phyloP scores from a whole-genome alignment of 2,329 filamentous ascomycete species.

The Juglanconis oblonga region DNA sequence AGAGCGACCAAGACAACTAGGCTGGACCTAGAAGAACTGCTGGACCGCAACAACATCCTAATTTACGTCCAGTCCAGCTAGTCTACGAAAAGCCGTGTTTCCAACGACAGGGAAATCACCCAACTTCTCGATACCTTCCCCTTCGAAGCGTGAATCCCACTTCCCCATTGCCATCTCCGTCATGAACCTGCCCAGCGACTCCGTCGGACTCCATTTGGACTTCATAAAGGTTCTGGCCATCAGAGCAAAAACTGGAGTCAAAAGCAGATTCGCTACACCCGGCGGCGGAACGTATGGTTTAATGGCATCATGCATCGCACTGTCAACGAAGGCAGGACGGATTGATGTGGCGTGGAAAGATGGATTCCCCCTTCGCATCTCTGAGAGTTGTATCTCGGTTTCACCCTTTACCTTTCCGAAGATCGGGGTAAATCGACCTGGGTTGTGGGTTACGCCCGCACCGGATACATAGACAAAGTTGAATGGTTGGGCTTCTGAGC shows the following conservation, averaged over 20 bases:
- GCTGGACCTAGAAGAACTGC: background rate
- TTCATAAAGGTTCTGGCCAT: slow-evolving; percentile 21
- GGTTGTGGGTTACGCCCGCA: slow-evolving; percentile 55
- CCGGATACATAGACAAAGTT: slow-evolving; percentile 72
- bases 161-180: slow-evolving; percentile 44
- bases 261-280: slow-evolving; percentile 18
- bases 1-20: background rate
- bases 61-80: slow-evolving; percentile 26
- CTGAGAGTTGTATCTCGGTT: slow-evolving; percentile 58
- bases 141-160: slow-evolving; percentile 26
- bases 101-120: slow-evolving; percentile 34
- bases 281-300: slow-evolving; percentile 38
- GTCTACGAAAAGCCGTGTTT: slow-evolving; percentile 33
- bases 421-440: slow-evolving; percentile 51
- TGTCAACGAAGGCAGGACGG: slow-evolving; percentile 60
- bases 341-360: slow-evolving; percentile 54
- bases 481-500: slow-evolving; percentile 47
- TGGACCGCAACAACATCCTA: background rate
- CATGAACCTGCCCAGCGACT: slow-evolving; percentile 40
- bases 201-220: slow-evolving; percentile 39
- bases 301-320: slow-evolving; percentile 37
- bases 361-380: slow-evolving; percentile 42
- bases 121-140: slow-evolving; percentile 30
- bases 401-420: slow-evolving; percentile 67
- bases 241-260: slow-evolving; percentile 23